These are phyloP conservation scores for Incumbomyces delicatus DNA, from an alignment of 2,329 filamentous ascomycete species.

Conservation along the genomic window DNA sequence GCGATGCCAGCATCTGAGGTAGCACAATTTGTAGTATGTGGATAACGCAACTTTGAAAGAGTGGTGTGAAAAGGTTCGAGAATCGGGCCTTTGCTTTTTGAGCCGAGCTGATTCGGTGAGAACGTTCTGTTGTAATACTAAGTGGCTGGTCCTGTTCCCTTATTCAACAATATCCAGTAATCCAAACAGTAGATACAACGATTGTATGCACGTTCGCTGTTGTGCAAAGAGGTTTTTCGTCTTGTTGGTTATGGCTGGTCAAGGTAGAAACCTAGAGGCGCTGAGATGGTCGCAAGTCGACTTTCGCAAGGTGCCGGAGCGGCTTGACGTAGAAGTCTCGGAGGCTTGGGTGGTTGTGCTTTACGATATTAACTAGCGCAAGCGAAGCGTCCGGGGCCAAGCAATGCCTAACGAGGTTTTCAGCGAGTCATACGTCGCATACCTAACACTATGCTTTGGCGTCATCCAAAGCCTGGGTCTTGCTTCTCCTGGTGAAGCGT, in stretches of 20 bases:
- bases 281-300: too few relatives aligned
- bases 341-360: too few relatives aligned
- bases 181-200: not conserved
- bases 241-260: too few relatives aligned
- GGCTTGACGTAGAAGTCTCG: too few relatives aligned
- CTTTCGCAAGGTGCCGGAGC: too few relatives aligned
- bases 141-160: not conserved
- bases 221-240: not conserved
- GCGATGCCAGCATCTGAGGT: constrained; percentile 4
- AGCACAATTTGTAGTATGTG: not conserved
- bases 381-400: not conserved
- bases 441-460: not conserved
- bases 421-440: not conserved
- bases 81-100: not conserved
- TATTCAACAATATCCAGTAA: not conserved
- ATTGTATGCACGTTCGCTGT: not conserved
- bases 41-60: not conserved
- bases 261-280: too few relatives aligned
- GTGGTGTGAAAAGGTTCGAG: not conserved
- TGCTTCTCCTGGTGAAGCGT: not conserved
- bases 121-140: not conserved
- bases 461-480: not conserved
- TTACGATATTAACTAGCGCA: not conserved
- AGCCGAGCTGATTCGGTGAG: constrained; percentile 1
- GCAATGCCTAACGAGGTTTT: not conserved